Percentiles rank a stretch among this genome's conserved stretches.
These are phyloP conservation scores for Penicillium bovifimosum DNA, from an alignment of 495 filamentous ascomycete genomes.

Conservation along the genomic window DNA sequence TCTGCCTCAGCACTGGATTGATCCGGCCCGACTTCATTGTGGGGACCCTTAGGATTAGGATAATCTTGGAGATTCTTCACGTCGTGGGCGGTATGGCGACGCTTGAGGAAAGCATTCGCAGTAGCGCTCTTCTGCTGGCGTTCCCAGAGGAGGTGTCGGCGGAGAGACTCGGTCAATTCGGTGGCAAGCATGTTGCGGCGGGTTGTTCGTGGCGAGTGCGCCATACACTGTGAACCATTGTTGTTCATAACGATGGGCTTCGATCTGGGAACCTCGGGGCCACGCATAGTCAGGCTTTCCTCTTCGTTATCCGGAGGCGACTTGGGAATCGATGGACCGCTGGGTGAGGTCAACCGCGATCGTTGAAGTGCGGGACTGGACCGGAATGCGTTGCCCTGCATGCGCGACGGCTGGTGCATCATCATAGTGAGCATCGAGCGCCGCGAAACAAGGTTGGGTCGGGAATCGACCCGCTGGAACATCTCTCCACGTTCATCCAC, in stretches of 20 bases:
- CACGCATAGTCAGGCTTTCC: conserved; percentile 66
- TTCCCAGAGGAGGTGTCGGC: conserved; percentile 77
- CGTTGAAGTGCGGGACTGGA: conserved; percentile 81
- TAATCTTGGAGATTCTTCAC: conserved; percentile 77
- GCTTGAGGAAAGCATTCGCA: conserved; percentile 80
- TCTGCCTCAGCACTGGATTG: conserved; percentile 15
- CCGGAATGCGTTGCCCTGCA: conserved; percentile 51
- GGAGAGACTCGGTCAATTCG: conserved; percentile 78
- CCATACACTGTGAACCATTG: conserved; percentile 50
- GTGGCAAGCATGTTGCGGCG: conserved; percentile 95
- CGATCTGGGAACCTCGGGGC: conserved; percentile 66
- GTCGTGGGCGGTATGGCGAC: conserved; percentile 86
- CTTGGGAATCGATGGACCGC: conserved; percentile 63
- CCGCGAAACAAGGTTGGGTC: conserved; percentile 75
- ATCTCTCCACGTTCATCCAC: conserved; percentile 64
- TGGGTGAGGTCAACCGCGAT: conserved; percentile 65
- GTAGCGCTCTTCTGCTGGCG: conserved; percentile 87
- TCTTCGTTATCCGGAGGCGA: conserved; percentile 69
- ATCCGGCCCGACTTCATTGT: conserved; percentile 14
- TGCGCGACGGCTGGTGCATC: conserved; percentile 62
- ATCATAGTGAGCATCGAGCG: conserved; percentile 86
- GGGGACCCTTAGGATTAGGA: conserved; percentile 43
- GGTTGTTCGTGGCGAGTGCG: conserved; percentile 84
- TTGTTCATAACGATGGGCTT: conserved; percentile 78
- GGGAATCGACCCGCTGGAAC: conserved; percentile 88